These are phyloP conservation scores for Stagonosporopsis chrysanthemi DNA, from an alignment of 2,329 filamentous ascomycete genomes.

Conservation along the genomic window DNA sequence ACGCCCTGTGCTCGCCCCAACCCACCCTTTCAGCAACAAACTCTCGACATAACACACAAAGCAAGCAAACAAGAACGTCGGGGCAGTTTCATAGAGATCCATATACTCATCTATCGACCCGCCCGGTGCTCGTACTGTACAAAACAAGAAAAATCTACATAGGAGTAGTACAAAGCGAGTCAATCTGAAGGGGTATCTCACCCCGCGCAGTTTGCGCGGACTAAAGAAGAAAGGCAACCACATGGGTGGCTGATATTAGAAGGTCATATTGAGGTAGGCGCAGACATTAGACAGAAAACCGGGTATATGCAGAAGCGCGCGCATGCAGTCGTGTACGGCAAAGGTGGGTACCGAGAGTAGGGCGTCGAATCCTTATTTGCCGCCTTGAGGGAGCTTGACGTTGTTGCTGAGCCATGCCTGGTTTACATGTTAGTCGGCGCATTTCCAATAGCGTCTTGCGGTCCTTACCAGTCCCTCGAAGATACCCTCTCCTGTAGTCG, in stretches of 20 bases:
- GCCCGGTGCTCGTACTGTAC: conserved; percentile 20
- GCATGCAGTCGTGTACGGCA: conserved; percentile 47
- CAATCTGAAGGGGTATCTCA: conserved; percentile 26
- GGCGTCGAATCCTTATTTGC: conserved; percentile 39
- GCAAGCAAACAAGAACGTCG: background rate
- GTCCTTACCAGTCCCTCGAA: conserved; percentile 58
- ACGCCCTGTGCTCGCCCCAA: background rate
- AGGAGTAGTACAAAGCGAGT: conserved; percentile 19
- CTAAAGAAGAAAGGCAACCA: conserved; percentile 17
- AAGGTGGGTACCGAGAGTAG: conserved; percentile 10
- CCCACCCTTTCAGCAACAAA: background rate
- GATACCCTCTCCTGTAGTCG: conserved; percentile 61
- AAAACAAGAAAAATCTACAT: conserved; percentile 21
- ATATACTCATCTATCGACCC: conserved; percentile 32
- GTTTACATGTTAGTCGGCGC: conserved; percentile 18
- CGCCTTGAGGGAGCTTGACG: conserved; percentile 54
- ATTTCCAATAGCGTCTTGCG: background rate
- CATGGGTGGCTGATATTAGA: conserved; percentile 31
- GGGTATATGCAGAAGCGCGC: conserved; percentile 50
- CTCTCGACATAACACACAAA: background rate
- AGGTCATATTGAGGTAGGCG: conserved; percentile 25
- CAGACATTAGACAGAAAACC: conserved; percentile 39
- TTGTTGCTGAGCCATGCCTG: conserved; percentile 60
- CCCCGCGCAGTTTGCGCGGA: conserved; percentile 16
- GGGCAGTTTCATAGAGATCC: conserved; percentile 28